phyloP scores from a whole-genome alignment of 257 asterid genomes.

The Solanum appendiculatum region DNA sequence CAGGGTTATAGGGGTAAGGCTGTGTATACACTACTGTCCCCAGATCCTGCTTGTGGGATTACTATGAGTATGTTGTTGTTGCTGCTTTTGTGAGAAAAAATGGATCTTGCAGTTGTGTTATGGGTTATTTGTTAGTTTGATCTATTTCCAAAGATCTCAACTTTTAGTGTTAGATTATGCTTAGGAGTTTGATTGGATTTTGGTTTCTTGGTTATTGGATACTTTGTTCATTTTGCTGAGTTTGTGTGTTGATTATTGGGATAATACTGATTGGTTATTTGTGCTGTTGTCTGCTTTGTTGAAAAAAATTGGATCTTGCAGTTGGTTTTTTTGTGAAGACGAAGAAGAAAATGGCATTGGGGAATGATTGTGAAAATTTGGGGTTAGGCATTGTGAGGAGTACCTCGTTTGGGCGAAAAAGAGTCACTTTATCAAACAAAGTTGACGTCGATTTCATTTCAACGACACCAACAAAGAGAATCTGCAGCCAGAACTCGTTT shows the following conservation, averaged over 20 bases:
- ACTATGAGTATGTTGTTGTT: too few relatives aligned
- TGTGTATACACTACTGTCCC: too few relatives aligned
- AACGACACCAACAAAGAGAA: conserved; percentile 19
- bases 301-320: conserved; percentile 2
- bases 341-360: conserved; percentile 7
- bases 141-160: not conserved
- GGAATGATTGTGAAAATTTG: conserved; percentile 10
- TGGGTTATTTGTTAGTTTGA: too few relatives aligned
- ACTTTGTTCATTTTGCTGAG: not conserved
- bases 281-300: not conserved
- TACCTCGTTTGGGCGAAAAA: conserved; percentile 50
- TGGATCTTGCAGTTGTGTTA: too few relatives aligned
- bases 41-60: too few relatives aligned
- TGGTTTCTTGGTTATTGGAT: not conserved
- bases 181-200: not conserved
- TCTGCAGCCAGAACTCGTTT: conserved; percentile 13
- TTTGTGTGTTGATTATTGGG: not conserved
- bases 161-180: not conserved
- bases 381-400: conserved; percentile 38
- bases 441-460: not conserved
- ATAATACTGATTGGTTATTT: not conserved
- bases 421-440: conserved; percentile 24
- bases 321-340: not conserved
- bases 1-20: too few relatives aligned
- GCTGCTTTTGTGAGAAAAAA: too few relatives aligned